Base-by-base conservation (phyloP, 257 asterid species). In the Jacaranda mimosifolia region DNA sequence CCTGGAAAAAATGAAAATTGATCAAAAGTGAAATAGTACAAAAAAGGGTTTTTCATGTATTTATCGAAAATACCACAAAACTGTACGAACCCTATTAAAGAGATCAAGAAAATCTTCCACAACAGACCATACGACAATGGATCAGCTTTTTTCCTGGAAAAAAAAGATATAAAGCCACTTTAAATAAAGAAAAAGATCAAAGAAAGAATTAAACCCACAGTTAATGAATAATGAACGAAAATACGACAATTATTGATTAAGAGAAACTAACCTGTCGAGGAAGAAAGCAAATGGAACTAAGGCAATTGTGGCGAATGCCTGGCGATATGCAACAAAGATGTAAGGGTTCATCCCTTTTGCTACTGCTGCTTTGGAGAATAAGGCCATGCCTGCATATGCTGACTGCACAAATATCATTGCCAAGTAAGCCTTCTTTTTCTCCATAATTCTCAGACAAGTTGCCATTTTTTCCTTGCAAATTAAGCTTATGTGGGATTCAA, bases 241-340 rank as follows among this genome's bases (percentile, higher is more conserved):
- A 26, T 26, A 26, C 32, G 32, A 26, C 32, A 26, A 26, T 26
- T 26, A 26, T 26, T 26, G 2, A 26, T 26, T 26, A 26, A 26
- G 32, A 17, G 0, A 2, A 21, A 7, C 2, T 4, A 65, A 89
- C 92, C 92, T 86, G 38, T 89, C 91, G 13, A 83, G 66, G 68
- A 89, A 83, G 73, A 62, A 77, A 12, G 92, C 94, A 15, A 89
- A 84, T 13, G 91, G 92, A 64, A 89, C 87, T 26, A 89, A 65
- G 55, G 88, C 74, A 9, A 85, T 0, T 0, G 85, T 68, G 60
- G 94, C 94, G 57, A 87, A 82, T 35, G 85, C 86, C 58, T 87
- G 94, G 18, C 94, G 89, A 74, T 87, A 89, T 13, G 82, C 90
- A 18, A 89, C 94, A 57, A 87, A 89, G 39, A 87, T 43, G 8